Percentiles rank a stretch among this genome's conserved stretches.
These are phyloP conservation scores for Aegilops longissima DNA, from an alignment of 176 grass and related monocot genomes.

Conservation along the genomic window DNA sequence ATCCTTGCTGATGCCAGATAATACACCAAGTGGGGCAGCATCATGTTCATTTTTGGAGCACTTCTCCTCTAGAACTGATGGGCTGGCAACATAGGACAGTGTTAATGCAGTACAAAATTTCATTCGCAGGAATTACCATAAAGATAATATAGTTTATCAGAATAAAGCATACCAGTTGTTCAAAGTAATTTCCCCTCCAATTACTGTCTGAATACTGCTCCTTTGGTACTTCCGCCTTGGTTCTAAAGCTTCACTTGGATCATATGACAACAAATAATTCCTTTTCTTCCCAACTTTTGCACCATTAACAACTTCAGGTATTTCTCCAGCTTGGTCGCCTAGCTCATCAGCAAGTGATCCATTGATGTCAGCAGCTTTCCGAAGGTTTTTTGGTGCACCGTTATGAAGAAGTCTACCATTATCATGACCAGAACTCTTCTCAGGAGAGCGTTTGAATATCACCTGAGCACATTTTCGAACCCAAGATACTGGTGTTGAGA, in stretches of 20 bases:
- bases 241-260: constrained; percentile 37
- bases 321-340: constrained; percentile 15
- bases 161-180: constrained; percentile 42
- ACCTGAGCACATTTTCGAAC: constrained; percentile 71
- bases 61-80: constrained; percentile 33
- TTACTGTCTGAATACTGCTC: constrained; percentile 20
- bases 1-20: too few relatives aligned
- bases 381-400: constrained; percentile 25
- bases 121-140: not conserved
- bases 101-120: not conserved
- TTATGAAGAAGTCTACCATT: constrained; percentile 25
- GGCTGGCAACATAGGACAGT: constrained; percentile 16
- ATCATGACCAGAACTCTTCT: constrained; percentile 50
- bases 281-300: constrained; percentile 52
- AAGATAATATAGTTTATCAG: not conserved
- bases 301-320: not conserved
- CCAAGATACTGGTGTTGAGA: constrained; percentile 65
- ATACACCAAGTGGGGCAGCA: constrained; percentile 19
- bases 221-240: constrained; percentile 51
- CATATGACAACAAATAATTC: constrained; percentile 30
- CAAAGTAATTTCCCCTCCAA: constrained; percentile 25
- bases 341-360: not conserved
- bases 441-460: constrained; percentile 74
- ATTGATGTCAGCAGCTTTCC: not conserved
- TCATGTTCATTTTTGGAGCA: constrained; percentile 42